Conservation (phyloP, 202 grass and related monocot species). For the Setaria viridis region DNA sequence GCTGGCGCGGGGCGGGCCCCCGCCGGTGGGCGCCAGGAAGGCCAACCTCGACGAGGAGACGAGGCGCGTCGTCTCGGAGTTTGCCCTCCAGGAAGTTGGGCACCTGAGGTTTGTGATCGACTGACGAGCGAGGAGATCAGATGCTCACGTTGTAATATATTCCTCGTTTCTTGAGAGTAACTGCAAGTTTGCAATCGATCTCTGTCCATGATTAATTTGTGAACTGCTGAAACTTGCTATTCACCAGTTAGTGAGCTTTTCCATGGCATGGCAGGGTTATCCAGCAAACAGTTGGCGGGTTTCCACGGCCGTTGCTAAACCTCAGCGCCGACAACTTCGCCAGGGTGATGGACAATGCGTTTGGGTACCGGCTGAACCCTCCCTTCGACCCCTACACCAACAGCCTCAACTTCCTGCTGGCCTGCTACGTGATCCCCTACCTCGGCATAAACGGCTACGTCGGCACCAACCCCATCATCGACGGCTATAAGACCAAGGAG, state of each 20-base stretch:
- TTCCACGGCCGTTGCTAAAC: slow-evolving; percentile 70
- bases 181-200: too few relatives aligned
- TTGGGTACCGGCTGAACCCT: slow-evolving; percentile 62
- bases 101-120: slow-evolving; percentile 57
- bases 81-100: slow-evolving; percentile 70
- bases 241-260: too few relatives aligned
- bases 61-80: slow-evolving; percentile 52
- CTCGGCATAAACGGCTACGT: slow-evolving; percentile 79
- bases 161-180: too few relatives aligned
- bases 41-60: slow-evolving; percentile 66
- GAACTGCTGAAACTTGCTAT: too few relatives aligned
- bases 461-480: slow-evolving; percentile 62
- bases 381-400: slow-evolving; percentile 70
- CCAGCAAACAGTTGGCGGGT: slow-evolving; percentile 49
- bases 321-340: slow-evolving; percentile 65
- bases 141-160: too few relatives aligned
- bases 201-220: too few relatives aligned
- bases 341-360: slow-evolving; percentile 61
- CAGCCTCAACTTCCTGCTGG: slow-evolving; percentile 70
- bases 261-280: too few relatives aligned
- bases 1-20: slow-evolving; percentile 59
- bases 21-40: slow-evolving; percentile 67
- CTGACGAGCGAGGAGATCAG: too few relatives aligned
- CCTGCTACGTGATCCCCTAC: slow-evolving; percentile 71
- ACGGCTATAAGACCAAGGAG: slow-evolving; percentile 57